Evolutionary conservation across 495 filamentous ascomycete species (phyloP), one percentile per base, ranked within the genome.

Genomic region (Cetradonia linearis): DNA sequence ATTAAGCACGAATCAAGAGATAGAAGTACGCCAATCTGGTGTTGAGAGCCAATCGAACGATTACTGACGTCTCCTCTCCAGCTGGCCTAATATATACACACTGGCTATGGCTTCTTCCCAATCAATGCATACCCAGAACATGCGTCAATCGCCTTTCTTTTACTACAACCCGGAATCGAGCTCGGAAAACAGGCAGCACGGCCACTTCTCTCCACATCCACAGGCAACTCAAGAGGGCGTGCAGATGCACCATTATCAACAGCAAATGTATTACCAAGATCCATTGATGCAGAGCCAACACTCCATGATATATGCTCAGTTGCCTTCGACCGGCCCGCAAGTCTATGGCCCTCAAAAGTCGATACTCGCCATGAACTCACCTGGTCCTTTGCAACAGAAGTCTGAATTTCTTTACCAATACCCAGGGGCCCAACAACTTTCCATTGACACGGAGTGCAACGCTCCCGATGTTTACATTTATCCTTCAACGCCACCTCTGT

Each of bases 401-500:
- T 80, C 88, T 3, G 77, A 81, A n/a, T 84, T 89, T 60, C 75
- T 90, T 36, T 72, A 88, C 49, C 83, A 86, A 62, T 78, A 84
- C 50, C 84, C 85, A 56, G 46, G 55, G 20, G 2, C 42, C 31
- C 55, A 44, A 48, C 46, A 60, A 16, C 64, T 68, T 9, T 78
- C 82, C 8, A 74, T 96, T 65, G 86, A 95, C 62, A 91, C 91
- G 40, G 84, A 92, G 61, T 82, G 87, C 56, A 73, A 77, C 61
- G 79, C 83, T 48, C 73, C 75, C 47, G 85, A 91, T 61, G 76
- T 84, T 65, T 85, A 85, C 63, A 85, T 81, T 70, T 91, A 87
- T 70, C 90, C 91, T 11, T 82, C 89, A 1, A 96, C 93, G 48
- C 93, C 93, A 55, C 88, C 91, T 16, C 78, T 96, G 58, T 96